Percentiles rank a stretch among this genome's conserved stretches.
Conservation (phyloP, 441 rosid species). For the Erodium trifolium region DNA sequence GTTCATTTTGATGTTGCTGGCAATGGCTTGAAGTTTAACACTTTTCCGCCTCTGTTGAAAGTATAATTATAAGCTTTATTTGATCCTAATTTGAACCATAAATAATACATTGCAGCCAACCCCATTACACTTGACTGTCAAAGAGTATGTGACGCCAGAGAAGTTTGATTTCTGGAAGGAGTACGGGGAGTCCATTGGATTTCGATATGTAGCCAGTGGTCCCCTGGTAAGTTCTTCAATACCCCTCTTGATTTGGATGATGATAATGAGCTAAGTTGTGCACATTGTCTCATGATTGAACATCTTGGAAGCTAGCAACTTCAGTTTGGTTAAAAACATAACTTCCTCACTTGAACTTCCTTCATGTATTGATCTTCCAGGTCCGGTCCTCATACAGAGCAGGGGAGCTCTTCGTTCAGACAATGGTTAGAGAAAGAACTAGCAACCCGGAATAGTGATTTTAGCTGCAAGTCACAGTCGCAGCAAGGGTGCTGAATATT, state of each 20-base stretch:
- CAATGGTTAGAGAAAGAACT: conserved; percentile 66
- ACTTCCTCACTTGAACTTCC: neutral
- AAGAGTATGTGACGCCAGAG: conserved; percentile 88
- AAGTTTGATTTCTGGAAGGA: conserved; percentile 89
- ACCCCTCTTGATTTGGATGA: neutral
- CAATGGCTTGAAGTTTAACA: conserved; percentile 3
- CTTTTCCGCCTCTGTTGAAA: neutral
- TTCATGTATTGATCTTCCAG: conserved; percentile 26
- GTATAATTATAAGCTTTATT: neutral
- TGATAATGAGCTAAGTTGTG: neutral
- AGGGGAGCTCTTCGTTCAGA: conserved; percentile 81
- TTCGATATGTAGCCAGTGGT: conserved; percentile 91
- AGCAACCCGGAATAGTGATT: neutral
- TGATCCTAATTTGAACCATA: neutral
- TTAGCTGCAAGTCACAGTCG: neutral
- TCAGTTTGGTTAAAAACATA: neutral
- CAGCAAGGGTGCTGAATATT: neutral
- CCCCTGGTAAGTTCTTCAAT: conserved; percentile 57
- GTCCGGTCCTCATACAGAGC: conserved; percentile 89
- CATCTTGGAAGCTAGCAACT: conserved; percentile 1
- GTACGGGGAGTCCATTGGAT: conserved; percentile 89
- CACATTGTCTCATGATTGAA: conserved; percentile 4
- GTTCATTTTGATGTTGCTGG: conserved; percentile 8
- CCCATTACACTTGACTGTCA: conserved; percentile 87
- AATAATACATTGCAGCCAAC: conserved; percentile 61